Evolutionary conservation across 2,329 filamentous ascomycete genomes (phyloP), one percentile per base, ranked within the genome.

Genomic region (Penicillium glabrum): DNA sequence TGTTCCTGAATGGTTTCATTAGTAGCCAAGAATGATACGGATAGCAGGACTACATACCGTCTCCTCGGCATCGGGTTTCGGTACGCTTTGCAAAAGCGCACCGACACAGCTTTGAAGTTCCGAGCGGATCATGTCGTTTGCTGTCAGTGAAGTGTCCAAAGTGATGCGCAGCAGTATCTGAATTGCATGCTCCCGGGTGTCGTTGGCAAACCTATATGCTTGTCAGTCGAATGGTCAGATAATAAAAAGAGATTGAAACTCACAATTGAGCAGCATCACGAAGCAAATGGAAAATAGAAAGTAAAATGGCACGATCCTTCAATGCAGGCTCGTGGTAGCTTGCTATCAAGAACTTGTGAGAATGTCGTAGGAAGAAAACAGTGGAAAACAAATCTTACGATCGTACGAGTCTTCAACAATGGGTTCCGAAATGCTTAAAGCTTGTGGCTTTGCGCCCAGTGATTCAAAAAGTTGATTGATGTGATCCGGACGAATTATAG

Each of bases 391-490:
- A 41, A 41, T 21, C 62, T 61, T 61, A 73, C 71, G 56, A 48
- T 63, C 60, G 26, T 55, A 52, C 16, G 61, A 19, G 19, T 71
- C 65, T 43, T 73, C 69, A 6, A 64, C 33, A 41, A 76, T 59
- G 19, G 60, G 41, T 7, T 70, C 60, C 26, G 69, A 64, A 29
- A 69, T 31, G 45, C 70, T 72, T 16, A 83, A 72, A 39, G 81
- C 79, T 33, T 79, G 75, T 2, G 76, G 75, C 1, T 54, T 72
- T 41, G 85, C 86, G 3, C 88, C 87, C 6, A 91, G 68, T 16
- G 74, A 75, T 50, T 72, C 71, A 59, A 93, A 88, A 11, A 91
- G 72, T 6, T 75, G 69, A 50, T 83, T 66, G 11, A 83, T 68
- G 48, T 73, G 68, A 27, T 65, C 51, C 10, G 68, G 67, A 64